phyloP scores from a whole-genome alignment of 257 asterid species.

The Solanum sejunctum region DNA sequence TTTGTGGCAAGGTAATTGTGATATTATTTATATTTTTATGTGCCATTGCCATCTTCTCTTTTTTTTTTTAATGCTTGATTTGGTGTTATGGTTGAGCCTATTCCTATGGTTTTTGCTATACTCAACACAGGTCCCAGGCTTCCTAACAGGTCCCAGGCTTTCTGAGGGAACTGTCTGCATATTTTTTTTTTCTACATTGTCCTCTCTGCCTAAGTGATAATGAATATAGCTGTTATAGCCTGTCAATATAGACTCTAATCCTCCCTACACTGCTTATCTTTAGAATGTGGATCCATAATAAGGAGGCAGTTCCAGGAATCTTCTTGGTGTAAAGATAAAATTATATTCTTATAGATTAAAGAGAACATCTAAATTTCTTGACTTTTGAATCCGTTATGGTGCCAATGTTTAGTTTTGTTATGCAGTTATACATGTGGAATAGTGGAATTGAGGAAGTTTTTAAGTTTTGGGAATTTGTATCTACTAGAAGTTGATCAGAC shows the following conservation, averaged over 20 bases:
- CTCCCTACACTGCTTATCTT: not conserved
- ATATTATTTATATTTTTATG: not conserved
- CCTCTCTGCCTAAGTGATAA: not conserved
- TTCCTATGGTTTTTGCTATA: not conserved
- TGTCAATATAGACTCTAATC: not conserved
- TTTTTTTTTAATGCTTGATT: not conserved
- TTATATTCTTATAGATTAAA: not conserved
- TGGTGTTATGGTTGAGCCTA: not conserved
- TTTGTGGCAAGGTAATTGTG: conserved; percentile 72
- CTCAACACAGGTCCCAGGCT: not conserved
- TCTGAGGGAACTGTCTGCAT: not conserved
- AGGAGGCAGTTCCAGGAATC: not conserved
- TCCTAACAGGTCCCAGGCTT: not conserved
- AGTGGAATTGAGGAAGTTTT: not conserved
- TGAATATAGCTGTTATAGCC: not conserved
- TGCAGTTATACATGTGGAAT: not conserved
- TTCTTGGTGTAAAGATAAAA: not conserved
- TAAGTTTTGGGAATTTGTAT: not conserved
- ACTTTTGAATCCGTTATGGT: not conserved
- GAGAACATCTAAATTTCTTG: not conserved
- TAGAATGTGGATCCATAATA: not conserved
- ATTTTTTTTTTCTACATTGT: not conserved
- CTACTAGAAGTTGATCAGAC: not conserved
- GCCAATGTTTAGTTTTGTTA: not conserved
- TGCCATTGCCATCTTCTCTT: not conserved